Percentiles rank a stretch among this genome's conserved stretches.
phyloP scores from a whole-genome alignment of 768 basidiomycete genomes.

The Cystofilobasidium capitatum region DNA sequence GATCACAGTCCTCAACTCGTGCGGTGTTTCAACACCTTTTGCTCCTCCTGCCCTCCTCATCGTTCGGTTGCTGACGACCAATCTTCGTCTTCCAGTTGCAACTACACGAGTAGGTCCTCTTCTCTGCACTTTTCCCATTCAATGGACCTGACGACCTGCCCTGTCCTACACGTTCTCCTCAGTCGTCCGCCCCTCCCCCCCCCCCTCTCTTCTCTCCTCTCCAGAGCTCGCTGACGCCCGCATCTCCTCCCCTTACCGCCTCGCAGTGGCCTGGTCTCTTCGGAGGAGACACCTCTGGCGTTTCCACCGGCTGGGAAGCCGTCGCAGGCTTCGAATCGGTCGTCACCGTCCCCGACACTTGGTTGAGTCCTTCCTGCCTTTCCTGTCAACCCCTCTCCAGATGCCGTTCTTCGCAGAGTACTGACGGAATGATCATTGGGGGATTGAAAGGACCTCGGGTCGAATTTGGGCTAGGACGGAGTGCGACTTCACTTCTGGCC shows the following conservation, averaged over 20 bases:
- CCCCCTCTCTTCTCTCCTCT: no score
- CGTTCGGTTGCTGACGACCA: not conserved
- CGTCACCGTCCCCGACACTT: no score
- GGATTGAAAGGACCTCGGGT: not conserved
- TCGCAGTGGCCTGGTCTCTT: no score
- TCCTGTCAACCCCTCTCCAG: no score
- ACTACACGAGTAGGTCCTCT: not conserved
- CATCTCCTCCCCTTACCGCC: no score
- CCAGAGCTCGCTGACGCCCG: no score
- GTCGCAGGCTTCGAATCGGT: no score
- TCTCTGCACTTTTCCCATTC: not conserved
- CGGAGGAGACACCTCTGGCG: no score
- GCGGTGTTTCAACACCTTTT: not conserved
- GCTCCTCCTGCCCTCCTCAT: not conserved
- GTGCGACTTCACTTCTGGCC: not conserved
- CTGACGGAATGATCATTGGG: not conserved
- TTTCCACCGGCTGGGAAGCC: no score
- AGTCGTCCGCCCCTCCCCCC: no score
- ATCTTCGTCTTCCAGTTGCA: not conserved
- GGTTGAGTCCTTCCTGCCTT: no score
- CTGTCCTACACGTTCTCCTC: not conserved
- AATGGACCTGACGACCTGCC: not conserved
- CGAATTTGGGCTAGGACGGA: not conserved
- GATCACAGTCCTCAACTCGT: conserved; percentile 1
- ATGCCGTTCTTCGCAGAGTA: not conserved